Evolutionary conservation across 108 stramenopile species (phyloP).

Genomic region (Licmophora abbreviata): DNA sequence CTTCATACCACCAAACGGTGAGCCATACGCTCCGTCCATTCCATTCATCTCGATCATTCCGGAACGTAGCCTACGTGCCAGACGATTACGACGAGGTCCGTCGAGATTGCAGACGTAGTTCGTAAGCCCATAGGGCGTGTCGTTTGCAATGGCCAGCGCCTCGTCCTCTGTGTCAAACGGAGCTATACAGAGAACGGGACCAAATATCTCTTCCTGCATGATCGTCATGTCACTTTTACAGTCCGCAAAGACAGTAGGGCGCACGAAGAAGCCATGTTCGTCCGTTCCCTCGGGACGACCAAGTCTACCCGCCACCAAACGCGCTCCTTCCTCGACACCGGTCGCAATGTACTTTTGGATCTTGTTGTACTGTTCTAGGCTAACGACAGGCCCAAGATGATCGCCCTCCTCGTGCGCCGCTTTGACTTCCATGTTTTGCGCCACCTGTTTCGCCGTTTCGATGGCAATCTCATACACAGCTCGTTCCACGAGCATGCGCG

Average conservation of each 20-base stretch:
- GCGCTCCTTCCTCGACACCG: too few species aligned
- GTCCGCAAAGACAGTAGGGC: constrained; percentile 24
- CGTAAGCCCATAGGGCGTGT: constrained; percentile 50
- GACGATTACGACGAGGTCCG: not conserved
- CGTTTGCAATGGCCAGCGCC: constrained; percentile 48
- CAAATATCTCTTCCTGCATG: constrained; percentile 9
- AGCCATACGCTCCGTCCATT: not conserved
- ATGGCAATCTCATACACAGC: too few species aligned
- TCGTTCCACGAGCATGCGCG: too few species aligned
- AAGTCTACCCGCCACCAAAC: too few species aligned
- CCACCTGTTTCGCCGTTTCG: too few species aligned
- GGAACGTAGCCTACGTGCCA: not conserved
- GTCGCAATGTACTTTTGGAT: too few species aligned
- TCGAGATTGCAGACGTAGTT: constrained; percentile 8
- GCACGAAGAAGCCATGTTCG: too few species aligned
- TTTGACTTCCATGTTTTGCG: too few species aligned
- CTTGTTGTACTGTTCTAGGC: too few species aligned
- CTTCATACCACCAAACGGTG: constrained; percentile 53
- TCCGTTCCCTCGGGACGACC: too few species aligned
- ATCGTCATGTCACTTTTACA: constrained; percentile 1
- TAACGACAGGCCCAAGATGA: too few species aligned
- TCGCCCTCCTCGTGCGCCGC: too few species aligned
- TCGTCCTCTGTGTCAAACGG: constrained; percentile 26
- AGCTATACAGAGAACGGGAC: constrained; percentile 10
- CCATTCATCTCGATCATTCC: not conserved